Conservation (phyloP, 2,329 filamentous ascomycete species). For the Acrodontium crateriforme region DNA sequence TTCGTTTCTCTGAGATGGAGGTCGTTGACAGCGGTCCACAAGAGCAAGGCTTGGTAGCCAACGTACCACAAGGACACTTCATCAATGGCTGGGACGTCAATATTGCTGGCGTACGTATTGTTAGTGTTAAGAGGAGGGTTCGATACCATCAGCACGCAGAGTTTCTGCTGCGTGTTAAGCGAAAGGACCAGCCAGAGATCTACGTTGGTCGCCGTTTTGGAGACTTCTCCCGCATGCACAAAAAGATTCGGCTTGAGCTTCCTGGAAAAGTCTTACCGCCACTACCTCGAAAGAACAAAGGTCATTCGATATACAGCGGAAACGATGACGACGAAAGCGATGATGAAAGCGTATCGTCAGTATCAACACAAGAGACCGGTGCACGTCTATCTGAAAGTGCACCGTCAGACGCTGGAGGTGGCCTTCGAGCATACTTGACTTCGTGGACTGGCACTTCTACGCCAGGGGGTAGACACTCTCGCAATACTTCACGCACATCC, state of each 20-base stretch:
- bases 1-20: slow-evolving; percentile 92
- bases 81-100: slow-evolving; percentile 98
- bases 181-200: slow-evolving; percentile 57
- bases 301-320: slow-evolving; percentile 47
- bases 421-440: slow-evolving; percentile 31
- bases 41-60: slow-evolving; percentile 75
- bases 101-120: slow-evolving; percentile 74
- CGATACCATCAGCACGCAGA: slow-evolving; percentile 87
- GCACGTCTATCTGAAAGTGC: slow-evolving; percentile 3
- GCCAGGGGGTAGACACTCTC: slow-evolving; percentile 21
- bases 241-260: slow-evolving; percentile 65
- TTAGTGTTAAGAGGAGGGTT: slow-evolving; percentile 70
- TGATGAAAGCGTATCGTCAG: slow-evolving; percentile 65
- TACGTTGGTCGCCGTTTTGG: slow-evolving; percentile 79
- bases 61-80: slow-evolving; percentile 77
- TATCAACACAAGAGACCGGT: slow-evolving; percentile 33
- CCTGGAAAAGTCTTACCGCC: slow-evolving; percentile 81
- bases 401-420: slow-evolving; percentile 17
- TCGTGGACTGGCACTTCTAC: slow-evolving; percentile 17
- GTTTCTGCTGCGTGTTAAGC: slow-evolving; percentile 78
- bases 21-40: slow-evolving; percentile 89
- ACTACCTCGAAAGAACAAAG: slow-evolving; percentile 84
- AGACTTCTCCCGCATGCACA: slow-evolving; percentile 71
- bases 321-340: slow-evolving; percentile 56
- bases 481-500: slow-evolving; percentile 28